Evolutionary conservation across 116 monocot genomes (phyloP).

Genomic region (Trichopus zeylanicus): DNA sequence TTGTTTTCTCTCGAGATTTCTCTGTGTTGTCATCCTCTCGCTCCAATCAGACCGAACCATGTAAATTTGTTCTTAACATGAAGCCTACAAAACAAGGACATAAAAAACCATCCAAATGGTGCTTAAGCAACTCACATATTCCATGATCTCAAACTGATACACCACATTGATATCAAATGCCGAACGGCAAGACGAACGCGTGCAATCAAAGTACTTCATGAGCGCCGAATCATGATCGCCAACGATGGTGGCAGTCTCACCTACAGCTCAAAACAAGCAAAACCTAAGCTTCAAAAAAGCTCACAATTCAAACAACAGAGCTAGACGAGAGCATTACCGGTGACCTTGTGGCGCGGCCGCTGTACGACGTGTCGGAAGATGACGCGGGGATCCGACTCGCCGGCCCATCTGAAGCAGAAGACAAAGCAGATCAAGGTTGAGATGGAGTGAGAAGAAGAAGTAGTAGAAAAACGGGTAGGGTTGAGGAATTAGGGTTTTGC

Average conservation of each 20-base stretch:
- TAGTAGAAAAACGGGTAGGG: neutral
- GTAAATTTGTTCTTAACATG: too few species aligned
- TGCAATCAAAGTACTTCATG: conserved; percentile 92
- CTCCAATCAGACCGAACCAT: too few species aligned
- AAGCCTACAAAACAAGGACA: too few species aligned
- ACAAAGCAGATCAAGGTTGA: neutral
- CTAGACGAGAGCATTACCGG: conserved; percentile 42
- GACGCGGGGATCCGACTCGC: conserved; percentile 83
- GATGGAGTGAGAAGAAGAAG: neutral
- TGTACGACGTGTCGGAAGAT: conserved; percentile 78
- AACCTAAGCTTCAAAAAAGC: too few species aligned
- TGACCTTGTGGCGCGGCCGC: conserved; percentile 83
- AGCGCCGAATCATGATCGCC: conserved; percentile 80
- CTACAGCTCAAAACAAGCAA: conserved; percentile 24
- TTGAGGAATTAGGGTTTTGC: conserved; percentile 32
- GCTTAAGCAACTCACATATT: conserved; percentile 59
- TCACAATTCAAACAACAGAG: too few species aligned
- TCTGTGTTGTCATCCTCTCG: too few species aligned
- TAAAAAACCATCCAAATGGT: neutral
- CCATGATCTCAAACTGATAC: conserved; percentile 94
- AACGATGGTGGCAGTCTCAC: conserved; percentile 87
- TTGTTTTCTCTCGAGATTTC: too few species aligned
- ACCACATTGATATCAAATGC: conserved; percentile 89
- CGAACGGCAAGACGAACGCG: conserved; percentile 62
- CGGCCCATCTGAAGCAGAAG: conserved; percentile 97